A percentile compares a stretch with the other conserved stretches of the same genome.
phyloP scores from a whole-genome alignment of 2,329 filamentous ascomycete species.

The Geosmithia putterillii region DNA sequence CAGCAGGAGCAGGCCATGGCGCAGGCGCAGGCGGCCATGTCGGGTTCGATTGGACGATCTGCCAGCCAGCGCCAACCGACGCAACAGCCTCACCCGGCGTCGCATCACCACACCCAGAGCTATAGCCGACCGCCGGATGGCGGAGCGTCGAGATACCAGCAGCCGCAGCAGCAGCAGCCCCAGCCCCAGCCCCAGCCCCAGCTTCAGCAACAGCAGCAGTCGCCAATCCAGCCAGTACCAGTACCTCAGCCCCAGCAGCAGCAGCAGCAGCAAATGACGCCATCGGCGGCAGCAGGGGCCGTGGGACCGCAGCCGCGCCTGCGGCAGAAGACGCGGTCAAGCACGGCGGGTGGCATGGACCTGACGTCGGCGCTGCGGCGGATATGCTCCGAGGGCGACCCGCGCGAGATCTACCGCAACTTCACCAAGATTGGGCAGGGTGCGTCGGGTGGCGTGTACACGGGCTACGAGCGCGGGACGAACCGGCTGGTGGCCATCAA shows the following conservation, averaged over 20 bases:
- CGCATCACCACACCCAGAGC: slow-evolving; percentile 10
- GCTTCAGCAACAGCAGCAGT: neutral
- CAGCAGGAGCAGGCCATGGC: slow-evolving; percentile 80
- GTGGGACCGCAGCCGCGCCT: slow-evolving; percentile 47
- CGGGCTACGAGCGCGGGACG: slow-evolving; percentile 70
- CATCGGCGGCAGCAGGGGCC: slow-evolving; percentile 12
- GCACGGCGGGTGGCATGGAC: slow-evolving; percentile 55
- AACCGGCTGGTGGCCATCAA: slow-evolving; percentile 95
- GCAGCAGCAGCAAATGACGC: slow-evolving; percentile 4
- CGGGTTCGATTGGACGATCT: slow-evolving; percentile 56
- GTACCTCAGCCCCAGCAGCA: neutral
- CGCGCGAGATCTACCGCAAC: slow-evolving; percentile 73
- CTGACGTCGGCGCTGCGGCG: slow-evolving; percentile 72
- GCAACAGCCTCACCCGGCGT: slow-evolving; percentile 11
- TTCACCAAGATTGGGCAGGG: slow-evolving; percentile 96
- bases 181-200: neutral
- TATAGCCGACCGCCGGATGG: slow-evolving; percentile 15
- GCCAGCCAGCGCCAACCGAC: slow-evolving; percentile 56
- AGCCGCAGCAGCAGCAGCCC: slow-evolving; percentile 1
- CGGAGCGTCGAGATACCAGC: slow-evolving; percentile 17
- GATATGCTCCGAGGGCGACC: slow-evolving; percentile 85
- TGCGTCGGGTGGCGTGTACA: slow-evolving; percentile 90
- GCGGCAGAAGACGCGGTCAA: slow-evolving; percentile 67
- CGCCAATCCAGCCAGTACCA: no score
- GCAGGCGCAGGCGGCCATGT: slow-evolving; percentile 66